phyloP scores from a whole-genome alignment of 2,329 filamentous ascomycete species.

The Lecanicillium sp. region DNA sequence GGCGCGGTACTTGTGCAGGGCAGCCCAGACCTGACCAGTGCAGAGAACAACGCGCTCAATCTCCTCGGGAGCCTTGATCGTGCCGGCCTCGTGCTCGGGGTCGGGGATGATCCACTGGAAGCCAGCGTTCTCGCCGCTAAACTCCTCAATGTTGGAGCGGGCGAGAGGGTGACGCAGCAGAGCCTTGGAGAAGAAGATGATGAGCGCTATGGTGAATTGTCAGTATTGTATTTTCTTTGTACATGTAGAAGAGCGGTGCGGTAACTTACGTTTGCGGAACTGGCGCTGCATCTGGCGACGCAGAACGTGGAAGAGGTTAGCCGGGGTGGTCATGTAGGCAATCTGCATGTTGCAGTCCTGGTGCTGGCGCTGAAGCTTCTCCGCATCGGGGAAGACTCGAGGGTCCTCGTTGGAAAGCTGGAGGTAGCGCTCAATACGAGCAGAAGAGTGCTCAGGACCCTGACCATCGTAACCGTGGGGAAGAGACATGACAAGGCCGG shows the following conservation, averaged over 20 bases:
- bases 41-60: slow-evolving; percentile 94
- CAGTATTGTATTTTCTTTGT: background rate
- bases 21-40: slow-evolving; percentile 87
- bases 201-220: slow-evolving; percentile 53
- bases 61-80: slow-evolving; percentile 72
- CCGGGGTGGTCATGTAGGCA: slow-evolving; percentile 90
- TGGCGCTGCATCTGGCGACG: slow-evolving; percentile 97
- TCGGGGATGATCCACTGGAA: slow-evolving; percentile 97
- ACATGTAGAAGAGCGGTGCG: background rate
- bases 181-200: slow-evolving; percentile 98
- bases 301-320: slow-evolving; percentile 94
- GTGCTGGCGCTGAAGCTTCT: slow-evolving; percentile 93
- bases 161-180: slow-evolving; percentile 90
- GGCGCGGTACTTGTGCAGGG: slow-evolving; percentile 84
- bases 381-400: slow-evolving; percentile 76
- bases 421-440: slow-evolving; percentile 92
- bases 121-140: slow-evolving; percentile 73
- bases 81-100: slow-evolving; percentile 67
- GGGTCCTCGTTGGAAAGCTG: slow-evolving; percentile 98
- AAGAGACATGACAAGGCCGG: slow-evolving; percentile 89
- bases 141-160: slow-evolving; percentile 83
- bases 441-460: slow-evolving; percentile 96
- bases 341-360: slow-evolving; percentile 99
- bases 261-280: slow-evolving; percentile 88
- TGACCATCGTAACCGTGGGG: slow-evolving; percentile 98